These are phyloP conservation scores for Penstemon newberryi DNA, from an alignment of 257 asterid genomes.

Conservation along the genomic window DNA sequence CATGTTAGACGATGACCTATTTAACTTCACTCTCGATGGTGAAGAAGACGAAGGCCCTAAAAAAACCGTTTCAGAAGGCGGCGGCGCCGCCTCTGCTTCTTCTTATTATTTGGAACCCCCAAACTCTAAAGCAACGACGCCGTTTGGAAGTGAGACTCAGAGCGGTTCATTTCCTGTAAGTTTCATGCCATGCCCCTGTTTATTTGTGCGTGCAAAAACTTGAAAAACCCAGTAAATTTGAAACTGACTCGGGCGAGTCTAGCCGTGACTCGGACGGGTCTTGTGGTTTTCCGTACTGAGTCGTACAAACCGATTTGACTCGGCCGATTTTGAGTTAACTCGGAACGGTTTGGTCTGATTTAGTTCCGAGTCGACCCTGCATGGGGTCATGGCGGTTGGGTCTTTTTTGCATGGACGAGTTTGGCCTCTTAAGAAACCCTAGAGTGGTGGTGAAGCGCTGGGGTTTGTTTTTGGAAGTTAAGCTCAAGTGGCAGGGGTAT, in stretches of 20 bases:
- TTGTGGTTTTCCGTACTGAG: conserved; percentile 20
- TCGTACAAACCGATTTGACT: conserved; percentile 29
- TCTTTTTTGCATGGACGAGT: conserved; percentile 26
- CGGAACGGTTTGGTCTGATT: conserved; percentile 30
- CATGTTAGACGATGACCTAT: conserved; percentile 58
- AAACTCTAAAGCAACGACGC: conserved; percentile 21
- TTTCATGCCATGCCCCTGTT: conserved; percentile 19
- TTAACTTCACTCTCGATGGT: conserved; percentile 65
- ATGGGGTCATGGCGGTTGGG: neutral
- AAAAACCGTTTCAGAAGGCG: neutral
- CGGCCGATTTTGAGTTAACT: conserved; percentile 39
- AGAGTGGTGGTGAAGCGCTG: neutral
- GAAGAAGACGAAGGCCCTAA: conserved; percentile 29
- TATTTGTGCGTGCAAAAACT: conserved; percentile 11
- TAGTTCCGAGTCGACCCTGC: conserved; percentile 3
- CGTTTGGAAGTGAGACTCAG: conserved; percentile 24
- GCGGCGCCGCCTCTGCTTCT: conserved; percentile 28
- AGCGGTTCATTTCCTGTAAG: conserved; percentile 40
- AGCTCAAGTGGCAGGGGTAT: neutral
- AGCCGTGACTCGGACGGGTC: conserved; percentile 44
- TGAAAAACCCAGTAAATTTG: neutral
- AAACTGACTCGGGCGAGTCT: conserved; percentile 28
- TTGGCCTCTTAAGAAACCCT: conserved; percentile 42
- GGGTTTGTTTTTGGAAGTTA: conserved; percentile 29
- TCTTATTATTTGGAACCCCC: conserved; percentile 29